Evolutionary conservation across 768 basidiomycete species (phyloP).

Genomic region (Lentinula edodes): DNA sequence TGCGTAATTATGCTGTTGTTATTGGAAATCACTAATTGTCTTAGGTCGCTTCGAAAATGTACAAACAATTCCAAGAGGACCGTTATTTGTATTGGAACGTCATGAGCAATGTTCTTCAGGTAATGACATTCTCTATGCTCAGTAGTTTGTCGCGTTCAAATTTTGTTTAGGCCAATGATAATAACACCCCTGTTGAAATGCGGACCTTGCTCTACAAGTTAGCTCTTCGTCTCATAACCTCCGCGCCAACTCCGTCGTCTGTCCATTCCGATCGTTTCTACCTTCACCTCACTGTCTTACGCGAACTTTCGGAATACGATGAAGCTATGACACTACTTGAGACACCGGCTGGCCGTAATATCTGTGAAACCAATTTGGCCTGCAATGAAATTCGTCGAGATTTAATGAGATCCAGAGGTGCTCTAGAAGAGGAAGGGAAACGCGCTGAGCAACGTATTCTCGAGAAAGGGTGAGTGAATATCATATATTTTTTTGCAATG

Average conservation of each 20-base stretch:
- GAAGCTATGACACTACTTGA: constrained; percentile 68
- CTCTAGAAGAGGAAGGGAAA: constrained; percentile 55
- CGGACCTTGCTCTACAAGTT: constrained; percentile 68
- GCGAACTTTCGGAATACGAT: constrained; percentile 60
- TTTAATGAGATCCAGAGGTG: constrained; percentile 55
- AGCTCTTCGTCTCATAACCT: constrained; percentile 66
- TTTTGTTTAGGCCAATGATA: constrained; percentile 57
- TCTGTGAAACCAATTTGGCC: constrained; percentile 65
- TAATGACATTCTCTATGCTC: constrained; percentile 16
- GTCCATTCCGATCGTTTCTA: constrained; percentile 71
- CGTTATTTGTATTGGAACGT: constrained; percentile 82
- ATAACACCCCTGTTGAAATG: constrained; percentile 54
- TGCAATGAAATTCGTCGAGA: constrained; percentile 75
- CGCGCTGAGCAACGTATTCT: constrained; percentile 53
- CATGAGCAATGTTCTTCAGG: constrained; percentile 77
- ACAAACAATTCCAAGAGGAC: constrained; percentile 80
- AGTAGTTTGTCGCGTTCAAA: neutral
- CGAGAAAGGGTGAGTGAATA: constrained; percentile 44
- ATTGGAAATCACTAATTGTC: neutral
- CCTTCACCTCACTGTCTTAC: constrained; percentile 67
- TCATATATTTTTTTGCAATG: constrained; percentile 14
- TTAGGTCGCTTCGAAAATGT: constrained; percentile 75
- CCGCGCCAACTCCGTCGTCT: constrained; percentile 59
- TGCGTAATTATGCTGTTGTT: constrained; percentile 20
- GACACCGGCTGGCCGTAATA: constrained; percentile 59